Percentiles rank a stretch among this genome's conserved stretches.
Conservation (phyloP, 306 rosid genomes). For the Cicer bijugum region DNA sequence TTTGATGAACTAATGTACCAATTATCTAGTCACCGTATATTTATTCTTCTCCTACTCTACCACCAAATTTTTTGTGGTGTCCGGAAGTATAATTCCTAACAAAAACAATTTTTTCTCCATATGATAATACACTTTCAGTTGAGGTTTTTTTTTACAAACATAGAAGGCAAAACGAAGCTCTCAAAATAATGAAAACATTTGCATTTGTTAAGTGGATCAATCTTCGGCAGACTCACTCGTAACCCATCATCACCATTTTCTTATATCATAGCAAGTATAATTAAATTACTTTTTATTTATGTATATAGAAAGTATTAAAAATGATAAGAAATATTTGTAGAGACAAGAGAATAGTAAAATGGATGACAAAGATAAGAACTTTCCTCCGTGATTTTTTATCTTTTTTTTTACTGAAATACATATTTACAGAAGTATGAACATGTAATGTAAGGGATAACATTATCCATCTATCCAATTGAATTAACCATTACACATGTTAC, state of each 20-base stretch:
- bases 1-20: slow-evolving; percentile 1
- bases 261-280: neutral
- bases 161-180: too few species aligned
- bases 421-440: slow-evolving; percentile 30
- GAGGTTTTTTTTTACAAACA: too few species aligned
- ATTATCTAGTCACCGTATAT: slow-evolving; percentile 12
- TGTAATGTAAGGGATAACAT: neutral
- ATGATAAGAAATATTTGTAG: neutral
- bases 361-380: neutral
- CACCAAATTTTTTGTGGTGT: too few species aligned
- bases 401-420: neutral
- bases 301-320: neutral
- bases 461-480: slow-evolving; percentile 30
- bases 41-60: neutral
- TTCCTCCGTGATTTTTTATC: neutral
- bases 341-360: neutral
- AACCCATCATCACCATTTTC: neutral
- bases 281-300: neutral
- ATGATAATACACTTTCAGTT: too few species aligned
- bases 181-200: neutral
- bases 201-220: neutral
- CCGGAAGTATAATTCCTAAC: too few species aligned
- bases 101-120: too few species aligned
- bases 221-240: neutral
- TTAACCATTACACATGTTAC: slow-evolving; percentile 25